Conservation (phyloP, 2,329 filamentous ascomycete genomes). For the Periconia digitata region DNA sequence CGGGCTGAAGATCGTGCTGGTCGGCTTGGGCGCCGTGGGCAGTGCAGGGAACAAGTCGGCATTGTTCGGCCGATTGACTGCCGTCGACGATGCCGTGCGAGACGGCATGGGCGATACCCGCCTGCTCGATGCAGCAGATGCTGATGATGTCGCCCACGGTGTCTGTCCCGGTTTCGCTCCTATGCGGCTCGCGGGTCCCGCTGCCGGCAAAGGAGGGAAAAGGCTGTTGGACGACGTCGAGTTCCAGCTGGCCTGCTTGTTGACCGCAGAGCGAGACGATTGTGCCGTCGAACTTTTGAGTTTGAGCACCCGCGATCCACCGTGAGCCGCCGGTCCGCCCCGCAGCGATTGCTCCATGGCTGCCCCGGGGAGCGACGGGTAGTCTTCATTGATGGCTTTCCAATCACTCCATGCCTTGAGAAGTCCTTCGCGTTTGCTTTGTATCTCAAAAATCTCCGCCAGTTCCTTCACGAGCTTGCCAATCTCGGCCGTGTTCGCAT, state of each 20-base stretch:
- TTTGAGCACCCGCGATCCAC: conserved; percentile 65
- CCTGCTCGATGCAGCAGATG: conserved; percentile 19
- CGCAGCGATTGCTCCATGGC: conserved; percentile 48
- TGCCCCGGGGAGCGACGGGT: conserved; percentile 78
- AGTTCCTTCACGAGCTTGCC: conserved; percentile 90
- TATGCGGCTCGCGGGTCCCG: conserved; percentile 26
- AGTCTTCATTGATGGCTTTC: conserved; percentile 94
- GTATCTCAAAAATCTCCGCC: conserved; percentile 88
- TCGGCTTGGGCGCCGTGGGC: conserved; percentile 73
- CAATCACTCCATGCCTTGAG: conserved; percentile 91
- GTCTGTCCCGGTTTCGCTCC: conserved; percentile 41
- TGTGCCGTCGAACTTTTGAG: conserved; percentile 70
- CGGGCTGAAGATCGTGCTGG: conserved; percentile 55
- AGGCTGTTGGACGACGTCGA: conserved; percentile 41
- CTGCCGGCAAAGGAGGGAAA: conserved; percentile 36
- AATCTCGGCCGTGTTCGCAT: conserved; percentile 76
- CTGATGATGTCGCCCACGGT: conserved; percentile 38
- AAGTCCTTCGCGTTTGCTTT: conserved; percentile 69
- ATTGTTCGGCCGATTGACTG: conserved; percentile 25
- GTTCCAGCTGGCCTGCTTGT: conserved; percentile 60
- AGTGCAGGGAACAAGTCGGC: conserved; percentile 78
- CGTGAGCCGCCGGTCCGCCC: conserved; percentile 49
- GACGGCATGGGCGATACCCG: conserved; percentile 44
- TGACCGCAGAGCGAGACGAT: conserved; percentile 63
- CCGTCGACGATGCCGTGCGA: conserved; percentile 30